Evolutionary conservation across 2,329 filamentous ascomycete genomes (phyloP).

Genomic region (Diaporthe helianthi): DNA sequence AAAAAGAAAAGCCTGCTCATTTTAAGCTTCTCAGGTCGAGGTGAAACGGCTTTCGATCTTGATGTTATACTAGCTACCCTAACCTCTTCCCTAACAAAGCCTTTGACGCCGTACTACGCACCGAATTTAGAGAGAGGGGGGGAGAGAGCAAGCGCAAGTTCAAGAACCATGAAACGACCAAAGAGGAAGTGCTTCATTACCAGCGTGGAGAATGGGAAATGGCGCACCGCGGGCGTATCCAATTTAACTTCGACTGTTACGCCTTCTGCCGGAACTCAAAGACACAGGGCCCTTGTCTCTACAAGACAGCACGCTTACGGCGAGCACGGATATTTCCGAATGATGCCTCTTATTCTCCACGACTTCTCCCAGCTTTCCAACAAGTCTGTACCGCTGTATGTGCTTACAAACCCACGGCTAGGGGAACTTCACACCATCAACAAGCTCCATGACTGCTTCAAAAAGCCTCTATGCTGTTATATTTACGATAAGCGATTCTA

Average conservation of each 20-base stretch:
- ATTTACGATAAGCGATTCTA: conserved; percentile 10
- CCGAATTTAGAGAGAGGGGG: not conserved
- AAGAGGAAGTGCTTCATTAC: not conserved
- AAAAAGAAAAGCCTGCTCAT: not conserved
- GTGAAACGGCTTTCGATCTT: not conserved
- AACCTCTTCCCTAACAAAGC: not conserved
- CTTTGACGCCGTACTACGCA: not conserved
- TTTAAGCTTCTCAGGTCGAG: not conserved
- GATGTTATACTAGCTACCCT: not conserved
- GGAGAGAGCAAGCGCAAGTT: not conserved
- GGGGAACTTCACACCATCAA: not conserved
- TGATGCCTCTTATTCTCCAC: too few species aligned
- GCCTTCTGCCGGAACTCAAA: not conserved
- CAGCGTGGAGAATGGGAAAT: not conserved
- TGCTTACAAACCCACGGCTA: not conserved
- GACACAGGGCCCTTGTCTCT: not conserved
- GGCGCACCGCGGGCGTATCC: not conserved
- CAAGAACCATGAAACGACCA: not conserved
- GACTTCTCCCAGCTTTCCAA: not conserved
- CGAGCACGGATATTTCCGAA: not conserved
- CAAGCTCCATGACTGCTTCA: not conserved
- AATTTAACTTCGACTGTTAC: not conserved
- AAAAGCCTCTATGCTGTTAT: not conserved
- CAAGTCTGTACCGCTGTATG: not conserved
- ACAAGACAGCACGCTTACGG: not conserved